Evolutionary conservation across 331 rosid genomes (phyloP).

Genomic region (Rhamnella rubrinervis): DNA sequence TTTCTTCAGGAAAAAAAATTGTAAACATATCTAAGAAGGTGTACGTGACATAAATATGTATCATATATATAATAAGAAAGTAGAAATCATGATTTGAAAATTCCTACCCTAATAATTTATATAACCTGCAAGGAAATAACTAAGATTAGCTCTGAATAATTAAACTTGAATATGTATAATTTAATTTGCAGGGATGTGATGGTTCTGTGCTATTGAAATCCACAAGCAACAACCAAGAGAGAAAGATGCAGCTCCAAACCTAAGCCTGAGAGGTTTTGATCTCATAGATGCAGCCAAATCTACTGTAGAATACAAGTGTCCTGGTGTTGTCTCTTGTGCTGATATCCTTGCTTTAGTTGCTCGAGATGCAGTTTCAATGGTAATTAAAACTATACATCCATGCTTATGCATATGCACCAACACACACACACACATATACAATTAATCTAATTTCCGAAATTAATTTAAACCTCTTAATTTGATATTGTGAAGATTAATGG

Average conservation of each 20-base stretch:
- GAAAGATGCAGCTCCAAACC: constrained; percentile 33
- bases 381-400: background rate
- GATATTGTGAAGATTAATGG: constrained; percentile 14
- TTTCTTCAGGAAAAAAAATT: too few relatives aligned
- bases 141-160: too few relatives aligned
- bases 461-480: background rate
- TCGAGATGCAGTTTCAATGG: constrained; percentile 35
- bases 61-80: too few relatives aligned
- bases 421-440: too few relatives aligned
- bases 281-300: constrained; percentile 38
- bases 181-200: constrained; percentile 42
- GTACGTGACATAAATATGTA: too few relatives aligned
- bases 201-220: constrained; percentile 39
- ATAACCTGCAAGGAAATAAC: background rate
- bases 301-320: constrained; percentile 32
- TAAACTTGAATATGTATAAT: background rate
- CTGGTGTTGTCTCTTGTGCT: constrained; percentile 47
- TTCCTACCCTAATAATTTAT: too few relatives aligned
- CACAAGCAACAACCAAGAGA: constrained; percentile 17
- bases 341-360: constrained; percentile 35
- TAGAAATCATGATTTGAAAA: background rate
- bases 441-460: too few relatives aligned
- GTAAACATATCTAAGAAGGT: too few relatives aligned
- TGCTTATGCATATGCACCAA: background rate
- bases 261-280: constrained; percentile 35